A percentile compares a stretch with the other conserved stretches of the same genome.
These are phyloP conservation scores for Neurospora terricola DNA, from an alignment of 495 filamentous ascomycete species.

Conservation along the genomic window DNA sequence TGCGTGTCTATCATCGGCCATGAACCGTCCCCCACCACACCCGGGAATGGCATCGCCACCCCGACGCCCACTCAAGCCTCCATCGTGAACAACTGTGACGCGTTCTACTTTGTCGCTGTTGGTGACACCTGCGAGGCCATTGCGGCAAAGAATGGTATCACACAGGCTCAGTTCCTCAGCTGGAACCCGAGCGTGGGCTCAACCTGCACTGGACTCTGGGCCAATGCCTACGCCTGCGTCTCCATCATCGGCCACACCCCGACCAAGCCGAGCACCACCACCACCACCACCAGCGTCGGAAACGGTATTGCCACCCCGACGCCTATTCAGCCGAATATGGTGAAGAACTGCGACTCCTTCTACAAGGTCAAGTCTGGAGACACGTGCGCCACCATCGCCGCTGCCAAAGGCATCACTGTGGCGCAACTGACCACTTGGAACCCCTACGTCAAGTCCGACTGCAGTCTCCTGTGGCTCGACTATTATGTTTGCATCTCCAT, in stretches of 20 bases:
- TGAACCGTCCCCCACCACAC: neutral
- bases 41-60: conserved; percentile 20
- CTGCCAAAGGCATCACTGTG: conserved; percentile 18
- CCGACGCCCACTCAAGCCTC: conserved; percentile 27
- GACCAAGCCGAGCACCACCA: neutral
- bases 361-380: conserved; percentile 31
- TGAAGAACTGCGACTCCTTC: conserved; percentile 33
- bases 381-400: conserved; percentile 31
- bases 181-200: conserved; percentile 32
- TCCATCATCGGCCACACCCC: conserved; percentile 13
- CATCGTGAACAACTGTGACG: conserved; percentile 31
- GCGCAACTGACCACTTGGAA: conserved; percentile 25
- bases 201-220: conserved; percentile 30
- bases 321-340: conserved; percentile 27
- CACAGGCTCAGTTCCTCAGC: conserved; percentile 17
- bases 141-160: conserved; percentile 20
- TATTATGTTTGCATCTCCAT: conserved; percentile 20
- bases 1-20: conserved; percentile 7
- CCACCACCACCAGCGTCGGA: conserved; percentile 6
- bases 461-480: conserved; percentile 30
- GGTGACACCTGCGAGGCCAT: conserved; percentile 37
- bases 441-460: conserved; percentile 26
- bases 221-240: conserved; percentile 24
- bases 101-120: conserved; percentile 28
- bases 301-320: conserved; percentile 22